These are phyloP conservation scores for Dactylellina sp. DNA, from an alignment of 2,329 filamentous ascomycete genomes.

Conservation along the genomic window DNA sequence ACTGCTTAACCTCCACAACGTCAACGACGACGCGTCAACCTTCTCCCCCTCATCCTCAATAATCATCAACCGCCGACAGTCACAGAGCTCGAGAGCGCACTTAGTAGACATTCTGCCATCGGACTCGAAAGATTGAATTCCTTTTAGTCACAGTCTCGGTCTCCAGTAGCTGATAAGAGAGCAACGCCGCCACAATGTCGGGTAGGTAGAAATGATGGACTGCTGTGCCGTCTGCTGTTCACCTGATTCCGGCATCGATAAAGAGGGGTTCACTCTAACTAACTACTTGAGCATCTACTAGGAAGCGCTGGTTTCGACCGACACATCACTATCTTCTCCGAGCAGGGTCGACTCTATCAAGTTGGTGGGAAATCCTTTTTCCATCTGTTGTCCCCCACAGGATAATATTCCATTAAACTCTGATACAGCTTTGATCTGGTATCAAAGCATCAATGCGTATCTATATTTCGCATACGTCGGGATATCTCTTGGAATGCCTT, in stretches of 20 bases:
- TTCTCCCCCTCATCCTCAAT: constrained; percentile 32
- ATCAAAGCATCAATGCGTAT: constrained; percentile 23
- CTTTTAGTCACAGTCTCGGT: not conserved
- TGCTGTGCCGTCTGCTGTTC: constrained; percentile 18
- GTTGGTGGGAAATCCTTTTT: constrained; percentile 77
- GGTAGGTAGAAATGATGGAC: constrained; percentile 40
- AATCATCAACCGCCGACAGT: constrained; percentile 5
- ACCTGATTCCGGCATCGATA: constrained; percentile 11
- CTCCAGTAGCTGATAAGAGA: not conserved
- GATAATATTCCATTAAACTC: constrained; percentile 27
- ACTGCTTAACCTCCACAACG: constrained; percentile 43
- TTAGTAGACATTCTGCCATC: not conserved
- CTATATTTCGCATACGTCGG: constrained; percentile 22
- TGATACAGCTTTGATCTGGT: constrained; percentile 52
- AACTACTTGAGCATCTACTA: constrained; percentile 62
- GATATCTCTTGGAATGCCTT: constrained; percentile 17
- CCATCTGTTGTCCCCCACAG: constrained; percentile 19
- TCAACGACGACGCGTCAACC: constrained; percentile 56
- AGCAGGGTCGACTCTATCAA: constrained; percentile 98
- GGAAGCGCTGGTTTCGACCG: constrained; percentile 92
- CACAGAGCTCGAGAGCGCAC: not conserved
- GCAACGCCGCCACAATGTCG: constrained; percentile 47
- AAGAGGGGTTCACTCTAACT: constrained; percentile 18
- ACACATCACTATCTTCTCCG: constrained; percentile 99
- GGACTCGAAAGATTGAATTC: not conserved